These are phyloP conservation scores for Saccharomycopsis sp. DNA, from an alignment of 805 yeast species.

Conservation along the genomic window DNA sequence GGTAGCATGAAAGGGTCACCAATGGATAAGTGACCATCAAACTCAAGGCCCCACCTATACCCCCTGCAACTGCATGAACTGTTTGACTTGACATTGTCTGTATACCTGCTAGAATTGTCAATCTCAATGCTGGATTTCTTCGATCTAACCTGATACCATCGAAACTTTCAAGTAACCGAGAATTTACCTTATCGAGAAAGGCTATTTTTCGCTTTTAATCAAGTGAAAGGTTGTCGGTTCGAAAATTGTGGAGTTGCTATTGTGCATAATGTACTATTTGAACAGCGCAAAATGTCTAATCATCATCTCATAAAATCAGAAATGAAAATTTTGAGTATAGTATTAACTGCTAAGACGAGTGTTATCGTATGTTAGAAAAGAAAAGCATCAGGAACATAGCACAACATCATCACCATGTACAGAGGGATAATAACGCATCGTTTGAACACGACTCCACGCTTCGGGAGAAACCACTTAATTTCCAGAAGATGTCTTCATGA, in stretches of 20 bases:
- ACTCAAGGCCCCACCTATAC: conserved; percentile 85
- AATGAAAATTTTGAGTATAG: neutral
- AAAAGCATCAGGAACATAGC: neutral
- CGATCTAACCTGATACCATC: too few relatives aligned
- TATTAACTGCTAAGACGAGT: too few relatives aligned
- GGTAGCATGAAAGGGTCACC: conserved; percentile 78
- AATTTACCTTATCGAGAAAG: neutral
- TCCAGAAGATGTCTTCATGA: neutral
- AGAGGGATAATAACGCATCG: neutral
- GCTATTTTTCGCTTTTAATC: neutral
- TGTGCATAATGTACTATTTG: too few relatives aligned
- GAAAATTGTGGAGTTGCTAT: neutral
- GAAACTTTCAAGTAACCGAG: neutral
- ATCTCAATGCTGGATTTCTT: too few relatives aligned
- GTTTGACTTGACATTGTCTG: conserved; percentile 19
- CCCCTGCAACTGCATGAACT: conserved; percentile 92
- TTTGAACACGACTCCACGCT: neutral
- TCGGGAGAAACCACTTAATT: neutral
- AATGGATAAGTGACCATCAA: conserved; percentile 87
- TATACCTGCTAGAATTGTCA: too few relatives aligned
- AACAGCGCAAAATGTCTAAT: too few relatives aligned
- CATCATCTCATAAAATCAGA: neutral
- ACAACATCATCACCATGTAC: neutral
- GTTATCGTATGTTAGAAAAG: too few relatives aligned
- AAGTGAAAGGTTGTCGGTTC: neutral